Base-by-base conservation (phyloP, 2,329 filamentous ascomycete genomes). In the Penicillium sclerotigenum region DNA sequence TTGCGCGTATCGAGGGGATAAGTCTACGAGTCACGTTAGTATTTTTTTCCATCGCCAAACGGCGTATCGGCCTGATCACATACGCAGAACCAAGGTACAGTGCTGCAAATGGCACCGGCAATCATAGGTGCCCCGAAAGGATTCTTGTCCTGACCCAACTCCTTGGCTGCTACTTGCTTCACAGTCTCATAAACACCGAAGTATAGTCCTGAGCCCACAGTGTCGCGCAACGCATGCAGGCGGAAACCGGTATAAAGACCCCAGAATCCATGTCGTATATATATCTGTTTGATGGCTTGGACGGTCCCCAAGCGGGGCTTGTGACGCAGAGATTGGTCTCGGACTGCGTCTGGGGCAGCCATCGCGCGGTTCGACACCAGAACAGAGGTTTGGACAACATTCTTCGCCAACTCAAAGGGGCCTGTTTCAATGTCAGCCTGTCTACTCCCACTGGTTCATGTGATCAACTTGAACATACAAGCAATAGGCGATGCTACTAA, bases 1-100 rank as follows among this genome's bases (percentile, higher is more conserved):
- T 79, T 79, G 56, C 75, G 73, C 2, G 77, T 79, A 57, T 79
- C 77, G 11, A 79, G 71, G 0, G 77, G 75, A 57, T 79, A 79
- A 4, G 77, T 79, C 77, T 79, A 50, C 31, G 33, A 28, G 9
- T 22, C 2, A 31, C 26, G 42, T 66, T 45, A 61, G 56, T 51
- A 22, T 5, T 18, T 9, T 31, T 13, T 16, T n/a, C n/a, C 13
- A 4, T 13, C 14, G 33, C 5, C 9, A 33, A 20, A n/a, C 33
- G 11, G 20, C 8, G 10, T 16, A 20, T 7, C 7, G n/a, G 8
- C 40, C 16, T 8, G 20, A 57, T 43, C 34, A 69, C 75, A 65
- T 73, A 79, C 76, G 47, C 75, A 75, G 28, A 78, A 70, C 77
- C 77, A 79, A 9, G 77, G 75, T 24, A 77, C 68, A n/a, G 76